Base-by-base conservation (phyloP, 1,284 basidiomycete genomes). In the Heterobasidion annosum region DNA sequence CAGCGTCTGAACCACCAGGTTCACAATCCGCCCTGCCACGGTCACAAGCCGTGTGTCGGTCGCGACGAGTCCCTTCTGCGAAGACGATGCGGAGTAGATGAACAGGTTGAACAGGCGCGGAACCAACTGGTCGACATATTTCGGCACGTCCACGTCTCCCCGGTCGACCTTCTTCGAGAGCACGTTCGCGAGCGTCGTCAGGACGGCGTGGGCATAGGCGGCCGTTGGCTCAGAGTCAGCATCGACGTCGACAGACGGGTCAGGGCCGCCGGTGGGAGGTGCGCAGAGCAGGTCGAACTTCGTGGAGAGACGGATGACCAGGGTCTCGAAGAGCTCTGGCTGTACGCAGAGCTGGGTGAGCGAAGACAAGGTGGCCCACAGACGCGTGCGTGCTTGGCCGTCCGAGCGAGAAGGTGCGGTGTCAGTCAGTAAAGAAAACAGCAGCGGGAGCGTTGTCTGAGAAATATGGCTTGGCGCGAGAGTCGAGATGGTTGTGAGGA, bases 161-260 rank as follows among this genome's bases (percentile, higher is more conserved):
- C 61, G 71, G 8, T 76, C 74, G 8, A 85, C 75, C 70, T 97
- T 97, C n/a, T 65, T 68, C 8, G 73, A 64, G 18, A 96, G 68
- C 0, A 87, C 82, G 43, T 79, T 77, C 1, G 75, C 73, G 3
- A 97, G 68, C 0, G 87, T 81, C 55, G 77, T 73, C 34, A 97
- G 73, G n/a, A 97, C 76, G 34, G 92, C 83, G 68, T 92, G 91
- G 0, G 83, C 83, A 65, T 94, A 97, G 9, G 91, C 88, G 1
- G 87, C 81, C 16, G 67, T 71, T 12, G 81, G 74, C 65, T 91
- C 86, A 8, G 66, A 53, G 52, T 76, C 74, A 13, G 61, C 62
- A 15, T 64, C 58, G 13, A 49, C 51, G 9, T 55, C 48, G 8
- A 55, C 42, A 18, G 53, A 57, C 13, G 50, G 0, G 19, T 25